Evolutionary conservation across 192 early-diverging fungal genomes (phyloP).

Genomic region (Coemansia sp.): DNA sequence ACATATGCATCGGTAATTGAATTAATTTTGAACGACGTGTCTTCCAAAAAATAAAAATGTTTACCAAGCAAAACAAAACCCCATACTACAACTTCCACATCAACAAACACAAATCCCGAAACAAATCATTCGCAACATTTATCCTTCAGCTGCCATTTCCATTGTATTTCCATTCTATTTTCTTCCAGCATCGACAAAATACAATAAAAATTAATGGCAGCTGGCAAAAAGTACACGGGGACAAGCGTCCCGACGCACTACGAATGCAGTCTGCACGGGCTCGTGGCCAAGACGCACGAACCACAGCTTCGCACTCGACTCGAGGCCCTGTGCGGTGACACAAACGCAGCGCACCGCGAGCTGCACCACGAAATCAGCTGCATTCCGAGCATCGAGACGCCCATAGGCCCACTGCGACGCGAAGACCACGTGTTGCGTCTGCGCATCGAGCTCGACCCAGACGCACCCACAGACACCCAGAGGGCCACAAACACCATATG

Average conservation of each 20-base stretch:
- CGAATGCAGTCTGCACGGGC: conserved; percentile 61
- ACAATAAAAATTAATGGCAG: conserved; percentile 34
- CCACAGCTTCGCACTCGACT: conserved; percentile 62
- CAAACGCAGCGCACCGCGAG: conserved; percentile 54
- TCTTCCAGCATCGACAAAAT: not conserved
- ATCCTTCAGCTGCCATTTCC: not conserved
- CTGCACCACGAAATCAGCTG: conserved; percentile 70
- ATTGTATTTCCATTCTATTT: not conserved
- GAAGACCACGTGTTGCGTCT: conserved; percentile 72
- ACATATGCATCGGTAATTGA: no score
- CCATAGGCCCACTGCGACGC: conserved; percentile 65
- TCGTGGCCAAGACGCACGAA: conserved; percentile 48
- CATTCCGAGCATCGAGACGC: conserved; percentile 66
- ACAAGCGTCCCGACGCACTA: conserved; percentile 38
- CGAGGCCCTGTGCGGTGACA: conserved; percentile 64
- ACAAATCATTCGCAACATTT: no score
- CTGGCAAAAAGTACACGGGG: conserved; percentile 38
- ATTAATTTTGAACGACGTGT: no score
- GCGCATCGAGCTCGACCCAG: conserved; percentile 48
- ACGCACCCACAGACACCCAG: conserved; percentile 33
- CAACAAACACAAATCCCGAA: no score
- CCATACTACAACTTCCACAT: no score
- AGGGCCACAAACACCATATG: conserved; percentile 60
- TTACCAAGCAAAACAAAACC: no score
- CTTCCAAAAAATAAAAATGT: no score